Evolutionary conservation across 148 eudicot species (phyloP).

Genomic region (Rhododendron williamsianum): DNA sequence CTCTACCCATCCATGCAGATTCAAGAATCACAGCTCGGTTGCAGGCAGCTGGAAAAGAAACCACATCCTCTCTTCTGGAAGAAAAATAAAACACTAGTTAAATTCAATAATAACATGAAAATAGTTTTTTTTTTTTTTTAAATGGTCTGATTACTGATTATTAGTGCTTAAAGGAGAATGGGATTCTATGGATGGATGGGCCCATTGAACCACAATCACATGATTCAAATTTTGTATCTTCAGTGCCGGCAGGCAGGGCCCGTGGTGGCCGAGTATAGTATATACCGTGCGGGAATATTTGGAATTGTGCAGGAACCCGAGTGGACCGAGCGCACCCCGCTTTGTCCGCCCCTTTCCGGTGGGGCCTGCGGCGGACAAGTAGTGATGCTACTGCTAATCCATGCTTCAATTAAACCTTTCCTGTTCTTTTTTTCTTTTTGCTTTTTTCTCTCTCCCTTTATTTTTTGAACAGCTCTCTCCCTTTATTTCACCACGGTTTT

Average conservation of each 20-base stretch:
- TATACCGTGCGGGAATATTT: too few species aligned
- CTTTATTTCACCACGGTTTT: neutral
- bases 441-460: neutral
- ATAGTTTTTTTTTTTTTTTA: too few species aligned
- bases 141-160: neutral
- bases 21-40: slow-evolving; percentile 27
- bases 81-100: neutral
- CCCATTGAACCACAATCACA: neutral
- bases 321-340: neutral
- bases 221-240: neutral
- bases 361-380: neutral
- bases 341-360: neutral
- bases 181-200: too few species aligned
- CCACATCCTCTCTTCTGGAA: slow-evolving; percentile 31
- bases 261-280: too few species aligned
- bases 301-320: too few species aligned
- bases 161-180: neutral
- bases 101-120: neutral
- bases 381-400: neutral
- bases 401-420: neutral
- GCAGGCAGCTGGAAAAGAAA: slow-evolving; percentile 33
- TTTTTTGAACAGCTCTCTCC: neutral
- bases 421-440: neutral
- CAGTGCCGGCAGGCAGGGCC: too few species aligned
- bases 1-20: neutral